Evolutionary conservation across 805 yeast species (phyloP).

Genomic region (Saturnispora hagleri): DNA sequence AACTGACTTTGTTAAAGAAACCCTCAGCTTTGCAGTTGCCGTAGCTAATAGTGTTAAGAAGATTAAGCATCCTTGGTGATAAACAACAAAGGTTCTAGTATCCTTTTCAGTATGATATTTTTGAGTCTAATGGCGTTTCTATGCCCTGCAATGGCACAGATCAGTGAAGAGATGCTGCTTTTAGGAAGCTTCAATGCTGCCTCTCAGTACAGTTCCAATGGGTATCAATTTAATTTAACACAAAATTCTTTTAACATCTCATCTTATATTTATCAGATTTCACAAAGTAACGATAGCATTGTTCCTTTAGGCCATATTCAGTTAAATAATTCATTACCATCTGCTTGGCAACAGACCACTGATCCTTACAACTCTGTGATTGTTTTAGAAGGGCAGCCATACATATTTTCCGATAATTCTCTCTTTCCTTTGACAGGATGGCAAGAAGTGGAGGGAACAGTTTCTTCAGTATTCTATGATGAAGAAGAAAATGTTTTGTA

Average conservation of each 20-base stretch:
- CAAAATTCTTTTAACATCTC: background rate
- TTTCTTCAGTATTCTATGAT: constrained; percentile 42
- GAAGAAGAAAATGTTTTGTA: constrained; percentile 41
- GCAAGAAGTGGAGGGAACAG: constrained; percentile 29
- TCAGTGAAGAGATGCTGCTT: constrained; percentile 18
- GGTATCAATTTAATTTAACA: constrained; percentile 19
- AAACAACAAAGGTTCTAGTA: background rate
- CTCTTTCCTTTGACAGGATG: constrained; percentile 15
- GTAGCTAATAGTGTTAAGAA: background rate
- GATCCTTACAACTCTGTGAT: constrained; percentile 6
- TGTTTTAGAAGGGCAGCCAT: constrained; percentile 21
- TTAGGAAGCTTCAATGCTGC: constrained; percentile 23
- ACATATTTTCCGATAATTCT: constrained; percentile 12
- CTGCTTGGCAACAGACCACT: constrained; percentile 9
- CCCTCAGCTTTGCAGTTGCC: background rate
- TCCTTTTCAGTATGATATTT: background rate
- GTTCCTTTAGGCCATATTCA: background rate
- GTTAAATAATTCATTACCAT: constrained; percentile 2
- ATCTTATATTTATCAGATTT: constrained; percentile 16
- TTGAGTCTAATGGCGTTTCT: background rate
- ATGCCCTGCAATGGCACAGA: constrained; percentile 12
- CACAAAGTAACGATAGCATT: constrained; percentile 10
- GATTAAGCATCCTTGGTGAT: background rate
- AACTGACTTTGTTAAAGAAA: background rate
- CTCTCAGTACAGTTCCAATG: constrained; percentile 16